phyloP scores from a whole-genome alignment of 441 rosid genomes.

The Pelargonium myrrhifolium region DNA sequence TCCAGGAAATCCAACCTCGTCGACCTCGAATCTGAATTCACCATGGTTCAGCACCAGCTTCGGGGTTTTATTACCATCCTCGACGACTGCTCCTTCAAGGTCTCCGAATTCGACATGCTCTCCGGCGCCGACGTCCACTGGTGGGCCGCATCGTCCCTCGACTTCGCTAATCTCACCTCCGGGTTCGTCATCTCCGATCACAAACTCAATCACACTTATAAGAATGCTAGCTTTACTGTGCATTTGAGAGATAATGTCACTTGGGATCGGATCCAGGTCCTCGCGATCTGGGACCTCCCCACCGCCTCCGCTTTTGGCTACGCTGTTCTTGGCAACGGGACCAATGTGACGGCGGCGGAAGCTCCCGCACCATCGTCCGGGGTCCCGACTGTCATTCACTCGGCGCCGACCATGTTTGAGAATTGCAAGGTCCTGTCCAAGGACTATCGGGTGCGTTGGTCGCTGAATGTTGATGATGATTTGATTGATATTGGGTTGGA shows the following conservation, averaged over 20 bases:
- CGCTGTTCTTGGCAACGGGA: conserved; percentile 27
- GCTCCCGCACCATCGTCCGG: conserved; percentile 30
- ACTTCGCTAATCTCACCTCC: conserved; percentile 52
- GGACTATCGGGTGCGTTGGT: conserved; percentile 71
- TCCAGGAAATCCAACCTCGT: conserved; percentile 45
- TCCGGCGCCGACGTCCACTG: conserved; percentile 67
- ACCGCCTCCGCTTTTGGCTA: conserved; percentile 84
- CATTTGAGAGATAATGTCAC: conserved; percentile 40
- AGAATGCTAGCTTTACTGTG: conserved; percentile 52
- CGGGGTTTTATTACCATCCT: conserved; percentile 58
- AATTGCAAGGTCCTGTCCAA: conserved; percentile 62
- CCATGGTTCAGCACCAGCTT: conserved; percentile 81
- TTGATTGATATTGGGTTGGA: conserved; percentile 77
- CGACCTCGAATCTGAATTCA: conserved; percentile 56
- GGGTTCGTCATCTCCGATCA: conserved; percentile 69
- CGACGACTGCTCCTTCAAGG: conserved; percentile 77
- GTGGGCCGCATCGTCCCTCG: conserved; percentile 59
- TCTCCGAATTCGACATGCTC: conserved; percentile 76
- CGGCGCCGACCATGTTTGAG: conserved; percentile 64
- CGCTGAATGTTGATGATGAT: conserved; percentile 47
- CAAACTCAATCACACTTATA: conserved; percentile 53
- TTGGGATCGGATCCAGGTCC: conserved; percentile 56
- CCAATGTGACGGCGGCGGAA: conserved; percentile 29
- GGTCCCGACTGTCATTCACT: neutral
- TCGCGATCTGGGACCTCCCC: conserved; percentile 67